Evolutionary conservation across 1,284 basidiomycete genomes (phyloP), one percentile per base, ranked within the genome.

Genomic region (Cutaneotrichosporon cyanovorans): DNA sequence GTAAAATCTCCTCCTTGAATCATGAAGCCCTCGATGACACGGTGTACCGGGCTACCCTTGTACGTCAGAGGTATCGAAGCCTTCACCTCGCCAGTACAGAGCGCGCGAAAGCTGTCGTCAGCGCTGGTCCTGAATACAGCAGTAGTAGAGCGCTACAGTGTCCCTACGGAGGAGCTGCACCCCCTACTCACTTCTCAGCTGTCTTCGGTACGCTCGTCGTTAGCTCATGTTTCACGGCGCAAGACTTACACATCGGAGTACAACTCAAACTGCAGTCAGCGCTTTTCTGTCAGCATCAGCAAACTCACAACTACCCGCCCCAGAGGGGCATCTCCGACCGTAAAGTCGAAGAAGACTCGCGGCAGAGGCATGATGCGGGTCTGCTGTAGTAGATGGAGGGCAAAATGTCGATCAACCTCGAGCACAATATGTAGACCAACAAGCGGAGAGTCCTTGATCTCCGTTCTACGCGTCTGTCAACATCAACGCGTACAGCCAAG

Each of bases 11-110:
- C 84, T 35, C 81, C 84, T 72, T 87, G 85, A 43, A 91, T 80
- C 90, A 93, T 93, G 69, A 93, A 92, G 53, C 81, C 77, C 19
- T 80, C 76, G 51, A 92, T 90, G 23, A 84, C 82, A 21, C 87
- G 78, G 62, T 90, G 87, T 15, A 90, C 75, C 37, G 81, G 80
- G 48, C 78, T 80, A 60, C 81, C 81, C 69, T 86, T 87, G 78
- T 90, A 95, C 69, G 84, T 83, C 4, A 93, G 76, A 37, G 82
- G 78, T 0, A 81, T 78, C 2, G 74, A 70, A 0, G 83, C 85
- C 1, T 82, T 62, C 62, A 82, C 83, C 65, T 91, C 85, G 12
- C 89, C 90, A 0, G 88, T 92, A 66, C 86, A 90, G 48, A 95
- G 74, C 10, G 83, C 83, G 38, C 88, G 81, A 66, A 95, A 95